Conservation (phyloP, 2,329 filamentous ascomycete species). For the Dactylellina drechsleri region DNA sequence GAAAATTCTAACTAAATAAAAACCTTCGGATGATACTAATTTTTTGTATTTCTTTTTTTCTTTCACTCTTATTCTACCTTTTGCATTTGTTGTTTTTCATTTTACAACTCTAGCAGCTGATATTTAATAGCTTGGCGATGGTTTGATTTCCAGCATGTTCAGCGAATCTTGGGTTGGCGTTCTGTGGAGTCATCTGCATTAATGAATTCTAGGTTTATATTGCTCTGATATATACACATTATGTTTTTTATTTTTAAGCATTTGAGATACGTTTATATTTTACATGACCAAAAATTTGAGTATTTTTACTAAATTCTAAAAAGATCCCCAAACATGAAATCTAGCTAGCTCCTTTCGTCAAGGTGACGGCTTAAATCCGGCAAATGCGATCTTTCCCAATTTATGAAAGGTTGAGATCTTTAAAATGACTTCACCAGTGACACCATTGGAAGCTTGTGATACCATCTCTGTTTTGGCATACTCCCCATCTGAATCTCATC, state of each 20-base stretch:
- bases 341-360: too few species aligned
- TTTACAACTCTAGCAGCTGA: background rate
- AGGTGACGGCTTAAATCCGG: too few species aligned
- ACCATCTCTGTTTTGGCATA: background rate
- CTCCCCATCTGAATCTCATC: conserved; percentile 2
- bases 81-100: background rate
- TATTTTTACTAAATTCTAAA: too few species aligned
- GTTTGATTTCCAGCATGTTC: conserved; percentile 3
- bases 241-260: too few species aligned
- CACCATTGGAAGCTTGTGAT: background rate
- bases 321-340: too few species aligned
- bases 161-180: conserved; percentile 7
- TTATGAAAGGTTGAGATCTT: too few species aligned
- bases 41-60: conserved; percentile 4
- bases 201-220: background rate
- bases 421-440: background rate
- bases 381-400: too few species aligned
- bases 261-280: too few species aligned
- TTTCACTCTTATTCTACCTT: background rate
- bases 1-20: conserved; percentile 2
- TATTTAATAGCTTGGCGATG: background rate
- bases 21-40: background rate
- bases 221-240: background rate
- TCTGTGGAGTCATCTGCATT: background rate
- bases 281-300: too few species aligned